Base-by-base conservation (phyloP, 495 filamentous ascomycete species). In the Neurospora sp. region DNA sequence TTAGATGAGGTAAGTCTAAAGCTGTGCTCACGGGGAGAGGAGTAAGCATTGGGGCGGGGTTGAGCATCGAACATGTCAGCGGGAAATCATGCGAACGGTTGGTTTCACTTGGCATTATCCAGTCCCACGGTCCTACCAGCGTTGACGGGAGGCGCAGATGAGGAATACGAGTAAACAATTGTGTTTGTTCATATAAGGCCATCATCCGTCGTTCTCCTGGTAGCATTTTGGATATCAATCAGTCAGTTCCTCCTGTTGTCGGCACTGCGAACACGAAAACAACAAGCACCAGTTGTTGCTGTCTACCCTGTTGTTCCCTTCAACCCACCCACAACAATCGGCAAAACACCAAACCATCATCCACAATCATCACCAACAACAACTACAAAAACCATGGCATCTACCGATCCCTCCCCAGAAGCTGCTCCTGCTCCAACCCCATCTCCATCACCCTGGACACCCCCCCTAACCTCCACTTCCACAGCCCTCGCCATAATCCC, bases 401-500 rank as follows among this genome's bases (percentile, higher is more conserved):
- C 53, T 27, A 3, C 48, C 0, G 6, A 16, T 8, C 22, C 48
- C 5, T 61, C 53, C 6, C 12, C 12, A 31, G 20, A 27, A 61
- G 2, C 22, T 12, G 12, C 48, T 14, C 12, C 61, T 35, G 31
- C 69, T 39, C 70, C 72, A 53, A 27, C 70, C 20, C 35, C 48
- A 35, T 37, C 70, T 39, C 61, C 70, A 48, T 22, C 31, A 7
- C 0, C 11, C 1, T 40, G 18, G 44, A n/a, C 73, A 38, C 48
- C 79, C 37, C 61, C 80, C 18, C 38, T 80, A 27, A 74, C 70
- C 48, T 86, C 84, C 3, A 77, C 83, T 74, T 81, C 86, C 48
- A 87, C 86, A 18, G 86, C 86, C 22, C 77, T 88, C n/a, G 84
- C 84, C 72, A 69, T 88, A 27, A 74, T 88, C 27, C 86, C 86